phyloP scores from a whole-genome alignment of 257 asterid genomes.

The Plantago elongata region DNA sequence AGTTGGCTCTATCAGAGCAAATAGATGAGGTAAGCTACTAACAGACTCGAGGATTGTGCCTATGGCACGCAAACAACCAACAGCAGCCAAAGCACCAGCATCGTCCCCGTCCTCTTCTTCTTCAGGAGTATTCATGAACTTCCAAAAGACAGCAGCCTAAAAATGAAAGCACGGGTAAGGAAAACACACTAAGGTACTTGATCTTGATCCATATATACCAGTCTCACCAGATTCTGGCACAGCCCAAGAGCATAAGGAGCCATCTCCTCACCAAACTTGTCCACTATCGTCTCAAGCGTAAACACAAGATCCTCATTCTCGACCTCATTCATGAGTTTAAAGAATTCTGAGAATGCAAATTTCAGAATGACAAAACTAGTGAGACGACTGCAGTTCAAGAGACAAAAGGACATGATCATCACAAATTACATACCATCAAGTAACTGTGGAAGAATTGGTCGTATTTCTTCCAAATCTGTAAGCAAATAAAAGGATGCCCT shows the following conservation, averaged over 20 bases:
- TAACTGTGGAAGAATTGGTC: constrained; percentile 87
- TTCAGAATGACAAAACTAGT: constrained; percentile 8
- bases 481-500: constrained; percentile 8
- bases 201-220: constrained; percentile 7
- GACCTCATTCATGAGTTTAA: constrained; percentile 94
- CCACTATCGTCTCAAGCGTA: constrained; percentile 95
- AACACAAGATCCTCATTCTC: constrained; percentile 99
- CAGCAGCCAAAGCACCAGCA: constrained; percentile 98
- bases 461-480: constrained; percentile 77
- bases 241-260: constrained; percentile 95
- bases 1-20: constrained; percentile 79
- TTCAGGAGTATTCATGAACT: constrained; percentile 82
- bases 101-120: constrained; percentile 95
- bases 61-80: constrained; percentile 98
- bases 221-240: constrained; percentile 92
- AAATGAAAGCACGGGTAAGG: constrained; percentile 12
- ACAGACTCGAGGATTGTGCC: constrained; percentile 97
- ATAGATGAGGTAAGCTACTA: constrained; percentile 84
- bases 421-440: constrained; percentile 67
- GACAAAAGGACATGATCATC: not conserved
- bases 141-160: constrained; percentile 99
- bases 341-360: constrained; percentile 55
- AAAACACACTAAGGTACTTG: constrained; percentile 1
- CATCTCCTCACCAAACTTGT: constrained; percentile 99
- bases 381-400: constrained; percentile 5